Evolutionary conservation across 768 basidiomycete genomes (phyloP), one percentile per base, ranked within the genome.

Genomic region (Trametes gibbosa): DNA sequence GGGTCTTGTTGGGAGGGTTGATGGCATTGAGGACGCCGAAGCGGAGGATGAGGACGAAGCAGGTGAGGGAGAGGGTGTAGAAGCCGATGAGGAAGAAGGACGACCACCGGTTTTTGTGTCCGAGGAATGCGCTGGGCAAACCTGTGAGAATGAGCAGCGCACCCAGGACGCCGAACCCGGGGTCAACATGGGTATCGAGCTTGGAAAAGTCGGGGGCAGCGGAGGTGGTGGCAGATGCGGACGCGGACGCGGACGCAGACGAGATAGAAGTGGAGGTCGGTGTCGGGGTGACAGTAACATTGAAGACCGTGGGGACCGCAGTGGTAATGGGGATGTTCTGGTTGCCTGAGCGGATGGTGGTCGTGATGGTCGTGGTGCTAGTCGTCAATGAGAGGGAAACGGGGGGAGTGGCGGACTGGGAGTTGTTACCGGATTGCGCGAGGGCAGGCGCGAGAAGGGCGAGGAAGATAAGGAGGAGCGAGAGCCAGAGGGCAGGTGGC

Each of bases 31-130:
- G 73, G 61, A 98, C 87, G 47, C 95, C 95, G 69, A 89, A 93
- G 68, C 86, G 87, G 73, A 92, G 79, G 66, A 98, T 92, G 66
- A 98, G 83, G 63, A 92, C 87, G 67, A 92, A 78, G 69, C 92
- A 92, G 67, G 90, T 84, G 63, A 97, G 83, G 23, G 93, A 83
- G 45, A 95, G 79, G 45, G 90, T 84, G 75, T 97, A 98, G 74
- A 93, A 93, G 41, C 93, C 92, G 62, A 91, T 88, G 66, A 98
- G 79, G 74, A 97, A 96, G 78, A 95, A 89, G 13, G 94, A 95
- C 19, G 91, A 90, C 94, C 95, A 96, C 81, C 94, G 78, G 72
- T 97, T 95, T 80, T 96, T 96, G 76, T 95, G 93, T 21, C 95
- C 95, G 75, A 91, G 87, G 65, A 93, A 92, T 3, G 91, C 90